Conservation (phyloP, 2,329 filamentous ascomycete genomes). For the Diplodia corticola region DNA sequence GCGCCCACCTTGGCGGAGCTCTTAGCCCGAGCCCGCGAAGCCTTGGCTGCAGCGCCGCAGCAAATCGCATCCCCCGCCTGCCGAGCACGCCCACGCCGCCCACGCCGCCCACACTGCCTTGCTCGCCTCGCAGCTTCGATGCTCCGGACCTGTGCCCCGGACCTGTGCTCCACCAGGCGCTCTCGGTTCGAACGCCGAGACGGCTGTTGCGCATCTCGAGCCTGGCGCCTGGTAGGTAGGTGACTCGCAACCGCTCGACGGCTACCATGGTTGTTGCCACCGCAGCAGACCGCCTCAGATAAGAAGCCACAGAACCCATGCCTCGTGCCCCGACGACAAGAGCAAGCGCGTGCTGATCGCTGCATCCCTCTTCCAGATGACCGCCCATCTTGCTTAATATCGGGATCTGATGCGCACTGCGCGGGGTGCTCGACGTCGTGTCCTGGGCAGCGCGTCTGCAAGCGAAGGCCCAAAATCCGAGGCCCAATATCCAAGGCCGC, state of each 20-base stretch:
- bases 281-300: conserved; percentile 10
- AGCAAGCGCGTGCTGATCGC: neutral
- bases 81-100: neutral
- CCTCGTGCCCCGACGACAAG: neutral
- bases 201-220: conserved; percentile 15
- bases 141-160: no score
- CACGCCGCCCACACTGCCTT: neutral
- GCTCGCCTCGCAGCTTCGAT: no score
- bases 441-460: neutral
- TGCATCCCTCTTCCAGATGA: conserved; percentile 7
- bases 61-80: neutral
- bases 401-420: conserved; percentile 6
- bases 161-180: neutral
- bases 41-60: neutral
- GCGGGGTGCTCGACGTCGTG: conserved; percentile 1
- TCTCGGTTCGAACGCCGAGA: conserved; percentile 11
- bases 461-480: conserved; percentile 12
- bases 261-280: conserved; percentile 3
- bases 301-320: neutral
- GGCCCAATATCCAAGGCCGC: conserved; percentile 8
- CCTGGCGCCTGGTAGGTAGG: neutral
- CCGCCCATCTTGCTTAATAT: conserved; percentile 2
- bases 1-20: conserved; percentile 6
- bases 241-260: neutral
- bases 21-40: conserved; percentile 5